Evolutionary conservation across 495 filamentous ascomycete genomes (phyloP), one percentile per base, ranked within the genome.

Genomic region (Penicillium soppii): DNA sequence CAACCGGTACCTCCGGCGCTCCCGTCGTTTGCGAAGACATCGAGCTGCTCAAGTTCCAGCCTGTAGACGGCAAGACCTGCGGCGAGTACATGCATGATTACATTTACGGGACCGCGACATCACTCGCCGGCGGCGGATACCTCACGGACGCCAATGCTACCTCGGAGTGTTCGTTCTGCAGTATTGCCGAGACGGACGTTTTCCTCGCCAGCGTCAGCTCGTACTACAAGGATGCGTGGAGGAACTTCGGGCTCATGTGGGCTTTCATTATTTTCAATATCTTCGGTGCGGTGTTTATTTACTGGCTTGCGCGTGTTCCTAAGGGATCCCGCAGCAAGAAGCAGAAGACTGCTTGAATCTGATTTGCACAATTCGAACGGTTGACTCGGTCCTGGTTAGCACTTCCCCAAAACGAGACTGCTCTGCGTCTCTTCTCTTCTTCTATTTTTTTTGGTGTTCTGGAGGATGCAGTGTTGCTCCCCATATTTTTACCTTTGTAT

Each of bases 221-320:
- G 16, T 52, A 72, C 47, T 92, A 81, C 62, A 58, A 44, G 2
- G 79, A 89, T 12, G 73, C 85, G 17, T 90, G 87, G 87, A 74
- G 84, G 56, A 83, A 91, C 68, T 88, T 89, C 57, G 87, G 86
- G 9, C 59, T 85, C 43, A 71, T 83, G 67, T 82, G 75, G 71
- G 81, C 72, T 1, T 94, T 81, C 62, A 82, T 91, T 55, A 59
- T 79, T 26, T 87, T 91, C 71, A 95, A 95, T 65, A 73, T 91
- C 61, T 59, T 64, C 27, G 82, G 64, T 23, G 90, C 88, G 0
- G 72, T 92, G 9, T 71, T 73, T 47, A 72, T 95, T 35, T 95
- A 94, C 78, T 95, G 86, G 85, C 69, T 90, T 48, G 82, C 81
- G 16, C 74, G 90, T 38, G 86, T 95, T 43, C 87, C 88, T 15